These are phyloP conservation scores for Myriosclerotinia duriaeana DNA, from an alignment of 2,329 filamentous ascomycete species.

Conservation along the genomic window DNA sequence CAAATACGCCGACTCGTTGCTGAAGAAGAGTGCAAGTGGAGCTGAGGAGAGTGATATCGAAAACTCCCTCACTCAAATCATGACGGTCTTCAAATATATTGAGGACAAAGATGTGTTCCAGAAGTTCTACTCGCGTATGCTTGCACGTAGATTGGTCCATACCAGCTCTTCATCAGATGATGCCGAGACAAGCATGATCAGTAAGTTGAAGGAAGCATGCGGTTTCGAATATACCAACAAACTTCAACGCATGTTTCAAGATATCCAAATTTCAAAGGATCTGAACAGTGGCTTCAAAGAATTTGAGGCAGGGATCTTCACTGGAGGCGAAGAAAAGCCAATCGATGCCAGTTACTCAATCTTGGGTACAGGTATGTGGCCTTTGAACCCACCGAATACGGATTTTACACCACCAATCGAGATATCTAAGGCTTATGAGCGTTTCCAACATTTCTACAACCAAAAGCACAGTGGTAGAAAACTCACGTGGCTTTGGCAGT, in stretches of 20 bases:
- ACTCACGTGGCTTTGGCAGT: slow-evolving; percentile 95
- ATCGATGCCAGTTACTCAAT: slow-evolving; percentile 88
- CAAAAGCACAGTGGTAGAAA: slow-evolving; percentile 96
- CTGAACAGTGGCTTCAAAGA: slow-evolving; percentile 87
- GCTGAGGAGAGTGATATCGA: slow-evolving; percentile 94
- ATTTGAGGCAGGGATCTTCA: slow-evolving; percentile 62
- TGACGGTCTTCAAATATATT: slow-evolving; percentile 99
- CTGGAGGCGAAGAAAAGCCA: slow-evolving; percentile 65
- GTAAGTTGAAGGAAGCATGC: slow-evolving; percentile 96
- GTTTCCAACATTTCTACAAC: slow-evolving; percentile 88
- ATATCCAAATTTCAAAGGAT: slow-evolving; percentile 98
- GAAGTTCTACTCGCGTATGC: slow-evolving; percentile 97
- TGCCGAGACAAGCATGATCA: slow-evolving; percentile 98
- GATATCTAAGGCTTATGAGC: slow-evolving; percentile 83
- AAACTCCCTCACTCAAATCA: slow-evolving; percentile 83
- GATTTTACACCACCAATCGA: slow-evolving; percentile 84
- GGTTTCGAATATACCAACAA: slow-evolving; percentile 99
- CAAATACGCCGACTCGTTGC: slow-evolving; percentile 88
- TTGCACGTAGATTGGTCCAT: slow-evolving; percentile 91
- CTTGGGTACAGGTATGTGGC: slow-evolving; percentile 96
- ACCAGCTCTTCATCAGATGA: slow-evolving; percentile 95
- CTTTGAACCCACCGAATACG: slow-evolving; percentile 80
- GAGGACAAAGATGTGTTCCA: slow-evolving; percentile 99
- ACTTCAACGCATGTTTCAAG: slow-evolving; percentile 98
- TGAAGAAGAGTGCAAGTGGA: slow-evolving; percentile 90